phyloP scores from a whole-genome alignment of 2,329 filamentous ascomycete genomes.

The Colletotrichum melonis region DNA sequence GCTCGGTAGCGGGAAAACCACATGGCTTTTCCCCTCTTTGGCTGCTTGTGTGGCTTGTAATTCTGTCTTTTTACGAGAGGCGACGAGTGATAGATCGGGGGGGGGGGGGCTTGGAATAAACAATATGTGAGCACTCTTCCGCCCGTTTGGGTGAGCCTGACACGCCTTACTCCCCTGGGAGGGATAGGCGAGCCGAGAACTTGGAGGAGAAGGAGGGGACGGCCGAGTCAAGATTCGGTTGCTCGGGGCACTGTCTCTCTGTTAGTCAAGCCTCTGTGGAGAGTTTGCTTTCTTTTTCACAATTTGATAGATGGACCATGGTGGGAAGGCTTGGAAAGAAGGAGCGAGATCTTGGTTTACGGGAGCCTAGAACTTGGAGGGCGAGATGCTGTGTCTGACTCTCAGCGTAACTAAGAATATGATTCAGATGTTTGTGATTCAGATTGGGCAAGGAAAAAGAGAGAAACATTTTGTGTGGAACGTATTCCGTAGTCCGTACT shows the following conservation, averaged over 20 bases:
- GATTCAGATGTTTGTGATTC: conserved; percentile 6
- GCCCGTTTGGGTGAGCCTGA: neutral
- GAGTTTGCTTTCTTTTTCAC: neutral
- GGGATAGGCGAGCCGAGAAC: neutral
- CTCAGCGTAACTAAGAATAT: neutral
- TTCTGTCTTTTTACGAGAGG: neutral
- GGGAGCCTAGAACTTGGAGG: neutral
- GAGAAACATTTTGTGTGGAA: conserved; percentile 17
- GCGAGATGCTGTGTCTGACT: neutral
- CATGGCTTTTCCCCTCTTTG: neutral
- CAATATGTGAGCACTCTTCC: conserved; percentile 2
- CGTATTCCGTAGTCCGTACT: neutral
- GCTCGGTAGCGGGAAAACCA: conserved; percentile 13
- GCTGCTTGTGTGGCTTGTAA: neutral
- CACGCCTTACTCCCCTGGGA: neutral
- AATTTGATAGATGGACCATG: neutral
- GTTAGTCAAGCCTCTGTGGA: neutral
- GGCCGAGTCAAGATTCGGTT: neutral
- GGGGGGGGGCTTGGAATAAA: neutral
- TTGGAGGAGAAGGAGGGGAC: neutral
- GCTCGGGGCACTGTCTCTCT: neutral
- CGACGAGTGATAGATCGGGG: neutral
- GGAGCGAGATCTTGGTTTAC: neutral
- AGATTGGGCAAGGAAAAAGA: neutral
- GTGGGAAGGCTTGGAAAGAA: neutral